Evolutionary conservation across 2,329 filamentous ascomycete species (phyloP), one percentile per base, ranked within the genome.

Genomic region (Paracoccidioides lutzii): DNA sequence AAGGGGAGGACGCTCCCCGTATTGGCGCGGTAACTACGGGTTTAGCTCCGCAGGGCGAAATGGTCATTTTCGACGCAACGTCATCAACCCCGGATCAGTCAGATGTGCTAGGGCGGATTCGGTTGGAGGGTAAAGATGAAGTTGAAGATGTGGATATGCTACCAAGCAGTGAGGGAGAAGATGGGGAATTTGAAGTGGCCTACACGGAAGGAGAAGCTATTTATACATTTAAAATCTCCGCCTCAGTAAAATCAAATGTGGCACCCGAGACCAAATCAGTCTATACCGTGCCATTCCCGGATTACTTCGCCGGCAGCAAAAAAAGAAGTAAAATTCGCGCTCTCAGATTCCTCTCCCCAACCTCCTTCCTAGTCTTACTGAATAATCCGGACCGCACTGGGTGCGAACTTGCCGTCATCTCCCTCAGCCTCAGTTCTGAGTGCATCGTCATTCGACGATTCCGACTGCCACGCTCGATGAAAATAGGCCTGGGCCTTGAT

Each of bases 181-280:
- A 66, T 41, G 65, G 64, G 15, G 65, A 79, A 42, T 93, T 86
- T 67, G 79, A 84, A 61, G 74, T 96, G 54, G 84, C 84, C 3
- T 96, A 89, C 70, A 90, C 87, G 69, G 83, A 86, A 63, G 83
- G 88, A 60, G 76, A 85, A 65, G 82, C 89, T 61, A 78, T 97
- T 51, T 86, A 83, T 69, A 73, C 85, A 40, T 77, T 87, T 62
- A 79, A 80, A 37, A 70, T 88, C 50, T 71, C 74, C 22, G 75
- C 77, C 44, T 75, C 68, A 64, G 73, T 57, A 57, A 73, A 71
- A 60, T 73, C 63, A 57, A 74, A 76, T 59, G 62, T 53, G 10
- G 41, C 63, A 7, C 69, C 67, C 7, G 65, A 71, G 9, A 64
- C 71, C 42, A 63, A 56, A 41, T 60, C 57, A 22, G 61, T 76